Conservation (phyloP, 1,139 yeast genomes). For the Zhuliangozyma blackwelliae region DNA sequence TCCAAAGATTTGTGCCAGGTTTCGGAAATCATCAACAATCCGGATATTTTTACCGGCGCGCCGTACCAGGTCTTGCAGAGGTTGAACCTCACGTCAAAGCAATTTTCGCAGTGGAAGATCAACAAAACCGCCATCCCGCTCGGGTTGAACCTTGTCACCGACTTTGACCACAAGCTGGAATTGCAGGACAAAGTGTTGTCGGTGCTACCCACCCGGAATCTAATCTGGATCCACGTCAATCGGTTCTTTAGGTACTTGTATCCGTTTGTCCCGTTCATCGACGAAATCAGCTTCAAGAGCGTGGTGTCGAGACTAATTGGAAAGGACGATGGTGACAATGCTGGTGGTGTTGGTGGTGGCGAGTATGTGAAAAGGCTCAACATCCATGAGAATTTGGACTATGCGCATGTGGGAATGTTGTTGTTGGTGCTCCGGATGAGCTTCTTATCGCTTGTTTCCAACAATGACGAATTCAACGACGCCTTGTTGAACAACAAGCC, state of each 20-base stretch:
- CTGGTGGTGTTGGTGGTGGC: too few species aligned
- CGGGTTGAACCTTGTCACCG: slow-evolving; percentile 15
- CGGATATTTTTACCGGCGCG: slow-evolving; percentile 11
- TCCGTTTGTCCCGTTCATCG: slow-evolving; percentile 46
- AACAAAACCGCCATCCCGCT: slow-evolving; percentile 15
- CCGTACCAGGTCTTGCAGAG: slow-evolving; percentile 12
- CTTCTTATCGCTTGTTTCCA: slow-evolving; percentile 24
- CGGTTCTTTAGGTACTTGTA: slow-evolving; percentile 41
- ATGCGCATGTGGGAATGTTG: slow-evolving; percentile 21
- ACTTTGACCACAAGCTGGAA: slow-evolving; percentile 21
- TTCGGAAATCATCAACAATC: background rate
- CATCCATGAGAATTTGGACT: slow-evolving; percentile 16
- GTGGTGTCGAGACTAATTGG: slow-evolving; percentile 17
- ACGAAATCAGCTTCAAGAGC: slow-evolving; percentile 25
- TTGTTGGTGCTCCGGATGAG: slow-evolving; percentile 19
- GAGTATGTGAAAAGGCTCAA: slow-evolving; percentile 12
- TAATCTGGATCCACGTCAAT: slow-evolving; percentile 40
- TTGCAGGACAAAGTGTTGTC: slow-evolving; percentile 25
- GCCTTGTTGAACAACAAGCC: slow-evolving; percentile 8
- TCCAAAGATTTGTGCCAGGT: slow-evolving; percentile 1
- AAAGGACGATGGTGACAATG: slow-evolving; percentile 12
- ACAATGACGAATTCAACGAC: slow-evolving; percentile 23
- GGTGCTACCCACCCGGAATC: slow-evolving; percentile 36
- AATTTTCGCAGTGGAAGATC: slow-evolving; percentile 6
- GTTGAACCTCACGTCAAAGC: slow-evolving; percentile 6